Evolutionary conservation across 2,329 filamentous ascomycete genomes (phyloP), one percentile per base, ranked within the genome.

Genomic region (Herpotrichia juniperi): DNA sequence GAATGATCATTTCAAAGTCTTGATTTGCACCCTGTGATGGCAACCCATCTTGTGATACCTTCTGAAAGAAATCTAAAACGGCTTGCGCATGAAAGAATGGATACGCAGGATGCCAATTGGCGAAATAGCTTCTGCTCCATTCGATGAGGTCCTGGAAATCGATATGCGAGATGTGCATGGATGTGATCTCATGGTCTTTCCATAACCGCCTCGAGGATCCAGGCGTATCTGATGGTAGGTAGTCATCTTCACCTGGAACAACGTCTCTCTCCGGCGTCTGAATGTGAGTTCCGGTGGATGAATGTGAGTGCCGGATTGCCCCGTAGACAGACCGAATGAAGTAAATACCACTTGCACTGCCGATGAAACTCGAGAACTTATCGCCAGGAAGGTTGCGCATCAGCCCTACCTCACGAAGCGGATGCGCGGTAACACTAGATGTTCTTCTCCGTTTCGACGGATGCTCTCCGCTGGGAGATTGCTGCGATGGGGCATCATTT

Each of bases 161-260:
- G n/a, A 74, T 51, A 7, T 16, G 24, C 9, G 46, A 39, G 3
- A 70, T 53, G 9, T 30, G 17, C 4, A 40, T 48, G 24, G 39
- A 12, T 11, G 25, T 28, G 16, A 59, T 51, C 54, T 80, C 78
- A 19, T 77, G 24, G 11, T 57, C 50, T 47, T 50, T 59, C 69
- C 69, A 71, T 21, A 71, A 47, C 12, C 37, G 48, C 19, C 57
- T 58, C 4, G 60, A 56, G 17, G 53, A 45, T 25, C 61, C 56
- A 17, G 62, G 56, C 12, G 53, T 48, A 32, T 54, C 56, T 16
- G 69, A 56, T 26, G 69, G 69, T 4, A 82, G 64, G 35, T 80
- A 79, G 50, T 85, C 83, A 54, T 85, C 82, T 58, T 85, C 83
- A 1, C 83, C 83, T 0, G 83, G 83, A 2, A 85, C 81, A 8